These are phyloP conservation scores for Phaeosphaeriaceae sp. DNA, from an alignment of 2,329 filamentous ascomycete species.

Conservation along the genomic window DNA sequence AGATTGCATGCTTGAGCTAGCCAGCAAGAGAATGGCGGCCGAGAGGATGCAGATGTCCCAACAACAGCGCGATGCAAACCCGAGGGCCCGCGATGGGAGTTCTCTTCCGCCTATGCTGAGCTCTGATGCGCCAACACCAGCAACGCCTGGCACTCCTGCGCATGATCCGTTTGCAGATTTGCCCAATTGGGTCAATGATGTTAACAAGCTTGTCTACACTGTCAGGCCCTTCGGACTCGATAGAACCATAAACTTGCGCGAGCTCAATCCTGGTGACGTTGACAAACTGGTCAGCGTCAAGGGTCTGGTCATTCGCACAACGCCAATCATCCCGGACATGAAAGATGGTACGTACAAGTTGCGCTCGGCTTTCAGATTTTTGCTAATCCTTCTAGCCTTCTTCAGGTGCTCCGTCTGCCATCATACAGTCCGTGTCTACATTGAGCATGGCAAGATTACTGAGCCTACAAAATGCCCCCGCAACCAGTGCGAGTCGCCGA, in stretches of 20 bases:
- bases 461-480: conserved; percentile 92
- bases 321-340: conserved; percentile 98
- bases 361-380: not conserved
- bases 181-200: conserved; percentile 76
- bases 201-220: conserved; percentile 80
- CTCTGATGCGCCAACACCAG: conserved; percentile 70
- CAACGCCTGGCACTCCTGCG: conserved; percentile 40
- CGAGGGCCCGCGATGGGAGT: conserved; percentile 62
- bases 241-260: conserved; percentile 85
- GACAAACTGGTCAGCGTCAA: conserved; percentile 96
- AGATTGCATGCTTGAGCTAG: conserved; percentile 90
- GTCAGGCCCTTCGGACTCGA: conserved; percentile 91
- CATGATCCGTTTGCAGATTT: conserved; percentile 55
- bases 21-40: conserved; percentile 77
- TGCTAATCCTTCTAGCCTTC: conserved; percentile 67
- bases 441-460: conserved; percentile 94
- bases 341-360: conserved; percentile 68
- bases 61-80: conserved; percentile 56
- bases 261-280: conserved; percentile 95
- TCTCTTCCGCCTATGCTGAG: conserved; percentile 80
- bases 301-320: conserved; percentile 93
- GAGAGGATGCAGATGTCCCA: conserved; percentile 66
- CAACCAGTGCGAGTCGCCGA: conserved; percentile 78
- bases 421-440: conserved; percentile 86
- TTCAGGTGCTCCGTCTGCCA: conserved; percentile 95